Evolutionary conservation across 441 rosid genomes (phyloP), one percentile per base, ranked within the genome.

Genomic region (Kokia cookei): DNA sequence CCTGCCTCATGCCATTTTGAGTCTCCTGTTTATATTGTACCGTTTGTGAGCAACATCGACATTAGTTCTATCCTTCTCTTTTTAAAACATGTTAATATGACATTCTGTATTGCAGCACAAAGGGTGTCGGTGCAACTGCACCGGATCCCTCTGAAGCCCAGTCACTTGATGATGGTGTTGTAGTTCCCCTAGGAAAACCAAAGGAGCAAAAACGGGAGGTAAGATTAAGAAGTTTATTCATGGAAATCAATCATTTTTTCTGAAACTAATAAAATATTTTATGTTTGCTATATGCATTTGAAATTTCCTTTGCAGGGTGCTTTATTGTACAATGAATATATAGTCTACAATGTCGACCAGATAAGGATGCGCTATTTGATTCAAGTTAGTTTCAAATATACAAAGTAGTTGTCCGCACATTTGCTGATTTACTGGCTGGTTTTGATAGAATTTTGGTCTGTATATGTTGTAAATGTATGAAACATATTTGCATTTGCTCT

Each of bases 341-440:
- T 91, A 53, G 97, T 94, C 24, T 93, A 91, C 90, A 87, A 89
- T 75, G 94, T 90, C 73, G 92, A 87, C 77, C 97, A 90, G 81
- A 92, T 94, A 62, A 84, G 88, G 84, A 90, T 91, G 97, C 88
- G 91, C 22, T 89, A 92, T 51, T 83, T 89, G 74, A 80, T 94
- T 73, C 93, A 90, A 84, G 95, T 87, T 82, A 88, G 90, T 80
- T 91, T 92, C 85, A 88, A 85, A 15, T 91, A 77, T 83, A 74
- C 75, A 14, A 4, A 71, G 68, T 67, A 53, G 48, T 42, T 5
- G 27, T 63, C 69, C 7, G 19, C 3, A 9, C 11, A 58, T 19
- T 40, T 64, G 68, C 13, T 3, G 10, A 27, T 74, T 69, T 7
- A 26, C 68, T 35, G 17, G 51, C 61, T 47, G 13, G n/a, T 10